phyloP scores from a whole-genome alignment of 768 basidiomycete species.

The Rossbeevera mucosa region DNA sequence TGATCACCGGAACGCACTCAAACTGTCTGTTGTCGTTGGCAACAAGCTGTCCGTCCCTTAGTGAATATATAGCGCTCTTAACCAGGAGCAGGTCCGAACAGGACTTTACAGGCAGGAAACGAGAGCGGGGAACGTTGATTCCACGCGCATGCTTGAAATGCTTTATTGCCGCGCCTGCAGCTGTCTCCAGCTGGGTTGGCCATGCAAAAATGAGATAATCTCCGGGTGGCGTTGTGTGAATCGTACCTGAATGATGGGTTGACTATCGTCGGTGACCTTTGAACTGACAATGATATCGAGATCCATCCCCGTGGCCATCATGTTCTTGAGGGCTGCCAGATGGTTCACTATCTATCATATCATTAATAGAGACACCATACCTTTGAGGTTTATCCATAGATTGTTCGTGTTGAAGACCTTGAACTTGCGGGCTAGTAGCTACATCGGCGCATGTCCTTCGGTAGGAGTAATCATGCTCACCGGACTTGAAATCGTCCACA shows the following conservation, averaged over 20 bases:
- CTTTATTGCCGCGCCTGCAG: constrained; percentile 91
- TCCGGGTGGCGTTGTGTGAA: background rate
- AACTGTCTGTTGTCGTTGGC: constrained; percentile 84
- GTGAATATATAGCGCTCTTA: constrained; percentile 89
- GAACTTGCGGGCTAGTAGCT: constrained; percentile 70
- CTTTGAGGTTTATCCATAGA: constrained; percentile 74
- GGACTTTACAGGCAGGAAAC: constrained; percentile 89
- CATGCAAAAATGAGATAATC: constrained; percentile 1
- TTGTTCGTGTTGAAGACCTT: constrained; percentile 92
- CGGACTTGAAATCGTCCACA: constrained; percentile 19
- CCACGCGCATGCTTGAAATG: constrained; percentile 90
- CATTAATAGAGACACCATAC: constrained; percentile 31
- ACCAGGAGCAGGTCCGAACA: constrained; percentile 87
- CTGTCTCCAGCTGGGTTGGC: constrained; percentile 66
- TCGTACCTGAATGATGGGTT: constrained; percentile 71
- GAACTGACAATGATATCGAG: constrained; percentile 95
- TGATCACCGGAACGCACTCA: constrained; percentile 89
- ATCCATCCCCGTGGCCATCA: constrained; percentile 81
- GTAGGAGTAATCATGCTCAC: constrained; percentile 30
- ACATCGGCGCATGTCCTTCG: constrained; percentile 1
- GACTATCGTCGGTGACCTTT: constrained; percentile 82
- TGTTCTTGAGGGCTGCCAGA: constrained; percentile 71
- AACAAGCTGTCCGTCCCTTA: constrained; percentile 82
- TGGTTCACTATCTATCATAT: background rate
- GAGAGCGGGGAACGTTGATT: constrained; percentile 90